Evolutionary conservation across 2,329 filamentous ascomycete species (phyloP), one percentile per base, ranked within the genome.

Genomic region (Colletotrichum sp.): DNA sequence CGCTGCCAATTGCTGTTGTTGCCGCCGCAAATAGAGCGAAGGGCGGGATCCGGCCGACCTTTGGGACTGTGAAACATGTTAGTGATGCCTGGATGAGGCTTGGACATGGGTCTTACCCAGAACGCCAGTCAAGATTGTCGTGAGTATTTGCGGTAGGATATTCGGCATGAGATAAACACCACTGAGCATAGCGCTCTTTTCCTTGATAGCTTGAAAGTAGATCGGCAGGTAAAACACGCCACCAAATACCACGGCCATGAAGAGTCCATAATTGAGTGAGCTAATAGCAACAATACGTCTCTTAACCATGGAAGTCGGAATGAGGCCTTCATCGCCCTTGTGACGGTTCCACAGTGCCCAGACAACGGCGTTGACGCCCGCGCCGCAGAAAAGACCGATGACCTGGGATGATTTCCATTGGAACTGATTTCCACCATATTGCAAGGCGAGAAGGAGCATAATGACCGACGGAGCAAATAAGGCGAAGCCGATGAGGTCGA

Each of bases 401-500:
- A 87, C 82, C 6, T 78, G 79, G 7, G 82, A 73, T 5, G 79
- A 81, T 25, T 79, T 79, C 86, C 86, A 88, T 79, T 57, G 65
- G 3, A 83, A 84, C 12, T 57, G 28, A 27, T 80, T 78, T 15
- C 79, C 82, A n/a, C 85, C 85, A 83, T 83, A 89, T 77, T 88
- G 84, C 6, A 90, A 79, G 8, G 87, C 88, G 11, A 90, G 79
- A 3, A 89, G 78, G 6, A 89, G 82, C 79, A 87, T 87, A 30
- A 87, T 79, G 22, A 86, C 83, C 3, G 84, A 78, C 1, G 77
- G 76, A 13, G 78, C 77, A 52, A 84, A 80, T 25, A 80, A 67
- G 19, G 76, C 61, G 70, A 82, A 83, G 6, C 83, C 82, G 9
- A 79, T 55, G 2, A 83, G 75, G 66, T 84, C 83, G 8, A 72